Base-by-base conservation (phyloP, 2,329 filamentous ascomycete genomes). In the Sporothrix protearum region DNA sequence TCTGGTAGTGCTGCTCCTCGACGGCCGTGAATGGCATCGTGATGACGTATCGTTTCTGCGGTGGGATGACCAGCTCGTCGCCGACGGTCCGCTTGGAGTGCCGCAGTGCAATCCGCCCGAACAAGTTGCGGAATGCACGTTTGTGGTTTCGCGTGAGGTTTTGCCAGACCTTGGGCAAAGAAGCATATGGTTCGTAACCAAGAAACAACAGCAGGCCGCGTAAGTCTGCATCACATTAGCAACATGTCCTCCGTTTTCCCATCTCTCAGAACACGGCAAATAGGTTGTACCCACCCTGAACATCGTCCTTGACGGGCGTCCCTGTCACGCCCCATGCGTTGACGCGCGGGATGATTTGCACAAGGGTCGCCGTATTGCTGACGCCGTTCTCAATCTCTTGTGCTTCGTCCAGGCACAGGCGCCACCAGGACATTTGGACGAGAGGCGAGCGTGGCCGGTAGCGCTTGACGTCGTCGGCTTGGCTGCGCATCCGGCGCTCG, bases 301-400 rank as follows among this genome's bases (percentile, higher is more conserved):
- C 74, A 33, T 76, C 87, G 75, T 93, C 92, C 75, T 92, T 91
- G 49, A 98, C 86, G 0, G 96, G 96, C 0, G 96, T 99, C 55
- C 93, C 96, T 0, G 93, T 95, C 53, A 99, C 89, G 16, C 91
- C 94, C 96, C 96, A 98, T 1, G 93, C 91, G 80, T 97, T 94
- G 74, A 92, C 81, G 36, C 96, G 87, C 59, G 95, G 94, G 73
- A 99, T 91, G 33, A 91, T 83, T 53, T 89, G 88, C 47, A 94
- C 94, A 16, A 97, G 89, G 63, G 86, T 88, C 0, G 96, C 94
- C 36, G 95, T 92, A 75, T 93, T 90, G 76, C 89, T 94, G 3
- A 96, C 89, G 45, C 94, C 93, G 75, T 88, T 95, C 78, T 98
- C 95, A 55, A 98, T 89, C 91, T 97, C 97, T 77, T 99, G 96